Conservation (phyloP, 2,329 filamentous ascomycete species). For the Penicillium sp. region DNA sequence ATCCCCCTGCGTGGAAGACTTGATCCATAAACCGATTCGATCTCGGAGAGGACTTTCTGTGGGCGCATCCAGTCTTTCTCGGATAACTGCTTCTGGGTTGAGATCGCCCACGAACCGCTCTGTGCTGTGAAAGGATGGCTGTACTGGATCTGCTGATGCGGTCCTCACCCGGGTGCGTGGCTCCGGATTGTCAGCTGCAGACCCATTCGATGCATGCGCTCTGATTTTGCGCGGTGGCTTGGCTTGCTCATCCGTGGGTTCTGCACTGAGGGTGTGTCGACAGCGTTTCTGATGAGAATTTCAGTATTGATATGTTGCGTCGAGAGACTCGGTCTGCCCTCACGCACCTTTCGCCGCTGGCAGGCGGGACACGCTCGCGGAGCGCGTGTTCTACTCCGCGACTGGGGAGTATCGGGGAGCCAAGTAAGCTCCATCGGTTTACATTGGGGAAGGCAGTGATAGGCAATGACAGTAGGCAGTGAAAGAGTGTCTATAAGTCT, state of each 20-base stretch:
- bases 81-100: conserved; percentile 46
- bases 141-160: conserved; percentile 8
- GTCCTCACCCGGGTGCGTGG: conserved; percentile 1
- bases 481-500: too few relatives aligned
- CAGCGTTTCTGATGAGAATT: conserved; percentile 36
- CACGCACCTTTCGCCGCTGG: conserved; percentile 37
- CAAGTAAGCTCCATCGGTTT: conserved; percentile 40
- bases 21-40: conserved; percentile 40
- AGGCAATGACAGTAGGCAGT: too few relatives aligned
- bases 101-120: conserved; percentile 47
- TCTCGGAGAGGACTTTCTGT: conserved; percentile 30
- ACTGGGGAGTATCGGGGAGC: conserved; percentile 39
- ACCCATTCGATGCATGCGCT: not conserved
- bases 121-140: conserved; percentile 17
- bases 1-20: conserved; percentile 20
- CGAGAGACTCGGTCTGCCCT: not conserved
- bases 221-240: conserved; percentile 3
- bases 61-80: conserved; percentile 34
- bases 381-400: conserved; percentile 36
- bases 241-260: conserved; percentile 6
- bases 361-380: conserved; percentile 37
- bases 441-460: not conserved
- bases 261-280: conserved; percentile 26
- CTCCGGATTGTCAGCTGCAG: not conserved
- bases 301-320: not conserved